Evolutionary conservation across 2,329 filamentous ascomycete species (phyloP).

Genomic region (Periconia sp.): DNA sequence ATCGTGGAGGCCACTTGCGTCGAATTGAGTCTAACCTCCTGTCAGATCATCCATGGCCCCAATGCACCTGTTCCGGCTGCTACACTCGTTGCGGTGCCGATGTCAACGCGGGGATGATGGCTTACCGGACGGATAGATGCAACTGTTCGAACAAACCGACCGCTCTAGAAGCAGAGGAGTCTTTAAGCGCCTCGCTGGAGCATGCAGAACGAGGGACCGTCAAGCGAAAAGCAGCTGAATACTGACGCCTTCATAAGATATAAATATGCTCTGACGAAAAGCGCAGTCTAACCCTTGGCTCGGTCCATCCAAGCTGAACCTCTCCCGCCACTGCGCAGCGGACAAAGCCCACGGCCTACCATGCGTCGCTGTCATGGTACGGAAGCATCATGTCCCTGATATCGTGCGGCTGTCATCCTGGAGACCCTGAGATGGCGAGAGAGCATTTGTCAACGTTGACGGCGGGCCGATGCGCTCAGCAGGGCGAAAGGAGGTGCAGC

Average conservation of each 20-base stretch:
- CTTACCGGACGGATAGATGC: conserved; percentile 21
- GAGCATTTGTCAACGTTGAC: conserved; percentile 34
- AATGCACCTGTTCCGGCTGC: conserved; percentile 22
- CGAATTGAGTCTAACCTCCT: conserved; percentile 34
- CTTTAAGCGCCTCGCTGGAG: neutral
- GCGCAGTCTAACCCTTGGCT: conserved; percentile 32
- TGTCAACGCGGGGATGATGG: conserved; percentile 23
- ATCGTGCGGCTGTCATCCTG: conserved; percentile 30
- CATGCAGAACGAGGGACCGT: conserved; percentile 3
- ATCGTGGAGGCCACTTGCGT: conserved; percentile 38
- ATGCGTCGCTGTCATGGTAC: conserved; percentile 31
- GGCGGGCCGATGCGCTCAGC: conserved; percentile 29
- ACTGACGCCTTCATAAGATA: conserved; percentile 19
- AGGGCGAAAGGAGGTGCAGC: conserved; percentile 30
- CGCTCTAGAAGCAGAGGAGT: neutral
- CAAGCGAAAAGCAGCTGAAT: conserved; percentile 2
- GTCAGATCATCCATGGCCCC: conserved; percentile 27
- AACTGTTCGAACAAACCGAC: too few relatives aligned
- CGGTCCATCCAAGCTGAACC: conserved; percentile 38
- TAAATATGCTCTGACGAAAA: conserved; percentile 26
- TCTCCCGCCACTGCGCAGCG: conserved; percentile 30
- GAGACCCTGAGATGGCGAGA: conserved; percentile 31
- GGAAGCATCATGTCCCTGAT: conserved; percentile 25
- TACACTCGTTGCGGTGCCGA: conserved; percentile 8
- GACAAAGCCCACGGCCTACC: conserved; percentile 20